Conservation (phyloP, 768 basidiomycete genomes). For the Leccinum variicolor region DNA sequence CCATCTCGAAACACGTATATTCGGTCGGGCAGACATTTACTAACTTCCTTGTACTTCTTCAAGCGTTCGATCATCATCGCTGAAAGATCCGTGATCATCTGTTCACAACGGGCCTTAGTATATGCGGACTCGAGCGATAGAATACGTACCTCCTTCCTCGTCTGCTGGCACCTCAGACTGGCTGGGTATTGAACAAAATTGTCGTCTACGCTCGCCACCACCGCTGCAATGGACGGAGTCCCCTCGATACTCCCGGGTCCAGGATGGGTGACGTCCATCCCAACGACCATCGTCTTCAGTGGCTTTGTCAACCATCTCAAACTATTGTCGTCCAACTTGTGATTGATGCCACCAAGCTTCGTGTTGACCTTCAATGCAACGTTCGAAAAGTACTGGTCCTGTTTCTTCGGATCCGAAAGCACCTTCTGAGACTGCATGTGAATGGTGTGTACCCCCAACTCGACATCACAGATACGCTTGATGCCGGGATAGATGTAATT, state of each 20-base stretch:
- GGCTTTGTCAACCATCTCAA: conserved; percentile 64
- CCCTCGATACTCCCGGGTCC: conserved; percentile 63
- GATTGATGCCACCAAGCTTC: conserved; percentile 81
- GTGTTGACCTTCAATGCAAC: conserved; percentile 80
- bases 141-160: conserved; percentile 24
- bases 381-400: conserved; percentile 81
- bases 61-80: conserved; percentile 74
- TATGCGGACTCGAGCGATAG: not conserved
- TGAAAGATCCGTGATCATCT: conserved; percentile 71
- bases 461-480: conserved; percentile 72
- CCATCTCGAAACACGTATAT: conserved; percentile 78
- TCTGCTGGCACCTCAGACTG: conserved; percentile 62
- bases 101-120: not conserved
- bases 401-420: conserved; percentile 47
- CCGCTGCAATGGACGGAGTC: conserved; percentile 79
- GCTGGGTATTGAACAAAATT: conserved; percentile 77
- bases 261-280: conserved; percentile 83
- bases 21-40: conserved; percentile 57
- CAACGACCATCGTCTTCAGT: conserved; percentile 73
- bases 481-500: conserved; percentile 79
- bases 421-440: conserved; percentile 69
- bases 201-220: conserved; percentile 72
- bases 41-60: conserved; percentile 51
- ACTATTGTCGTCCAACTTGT: conserved; percentile 56
- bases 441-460: conserved; percentile 72